A percentile compares a stretch with the other conserved stretches of the same genome.
phyloP scores from a whole-genome alignment of 225 moss, liverwort and hornwort genomes.

The Neckera pumila region DNA sequence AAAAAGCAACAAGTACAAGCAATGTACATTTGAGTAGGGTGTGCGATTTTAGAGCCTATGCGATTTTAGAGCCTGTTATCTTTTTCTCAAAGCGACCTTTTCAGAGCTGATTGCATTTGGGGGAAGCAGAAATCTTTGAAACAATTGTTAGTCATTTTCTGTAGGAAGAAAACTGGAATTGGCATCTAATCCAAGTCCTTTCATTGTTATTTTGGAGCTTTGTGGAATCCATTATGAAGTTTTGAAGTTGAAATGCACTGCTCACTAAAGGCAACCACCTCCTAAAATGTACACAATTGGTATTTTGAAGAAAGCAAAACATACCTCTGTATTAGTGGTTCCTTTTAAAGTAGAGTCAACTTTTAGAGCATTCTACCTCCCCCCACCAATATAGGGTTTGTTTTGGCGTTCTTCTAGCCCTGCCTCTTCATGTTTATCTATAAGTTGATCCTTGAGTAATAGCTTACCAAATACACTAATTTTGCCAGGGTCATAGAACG shows the following conservation, averaged over 20 bases:
- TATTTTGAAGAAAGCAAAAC: not conserved
- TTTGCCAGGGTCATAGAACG: not conserved
- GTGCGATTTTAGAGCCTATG: too few species aligned
- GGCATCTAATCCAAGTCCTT: accelerated
- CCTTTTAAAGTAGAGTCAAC: accelerated
- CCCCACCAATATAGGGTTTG: not conserved
- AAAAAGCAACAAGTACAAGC: too few species aligned
- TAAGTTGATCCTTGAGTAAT: accelerated
- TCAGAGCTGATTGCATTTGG: not conserved
- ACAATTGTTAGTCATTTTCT: not conserved
- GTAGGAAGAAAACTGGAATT: not conserved
- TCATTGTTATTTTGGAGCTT: not conserved
- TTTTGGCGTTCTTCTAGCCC: accelerated
- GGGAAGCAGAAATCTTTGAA: not conserved
- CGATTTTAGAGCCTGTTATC: too few species aligned
- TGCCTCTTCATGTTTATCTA: accelerated
- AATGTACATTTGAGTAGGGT: too few species aligned
- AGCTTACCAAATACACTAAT: too few species aligned
- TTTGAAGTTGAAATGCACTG: accelerated
- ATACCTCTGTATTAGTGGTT: not conserved
- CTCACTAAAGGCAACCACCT: accelerated
- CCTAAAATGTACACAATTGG: not conserved
- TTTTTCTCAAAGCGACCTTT: too few species aligned
- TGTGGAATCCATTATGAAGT: not conserved
- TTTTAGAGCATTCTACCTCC: not conserved